A percentile compares a stretch with the other conserved stretches of the same genome.
Evolutionary conservation across 371 early-diverging fungal genomes (phyloP).

Genomic region (Haplosporangium sp.): DNA sequence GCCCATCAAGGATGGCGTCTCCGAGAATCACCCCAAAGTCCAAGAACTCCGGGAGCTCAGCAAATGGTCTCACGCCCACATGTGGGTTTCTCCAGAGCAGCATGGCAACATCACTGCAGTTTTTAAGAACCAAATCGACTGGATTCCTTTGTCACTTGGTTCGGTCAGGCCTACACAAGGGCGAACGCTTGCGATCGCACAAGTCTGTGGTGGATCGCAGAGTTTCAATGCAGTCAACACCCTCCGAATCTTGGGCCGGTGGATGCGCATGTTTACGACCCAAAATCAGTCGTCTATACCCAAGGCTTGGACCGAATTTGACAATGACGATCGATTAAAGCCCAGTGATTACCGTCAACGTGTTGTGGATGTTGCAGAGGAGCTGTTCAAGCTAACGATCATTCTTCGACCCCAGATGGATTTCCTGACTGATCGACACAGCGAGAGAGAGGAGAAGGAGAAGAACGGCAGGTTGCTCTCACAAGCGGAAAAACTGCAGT

Average conservation of each 20-base stretch:
- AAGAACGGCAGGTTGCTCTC: slow-evolving; percentile 50
- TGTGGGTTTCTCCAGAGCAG: slow-evolving; percentile 61
- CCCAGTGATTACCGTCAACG: slow-evolving; percentile 54
- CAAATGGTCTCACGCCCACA: slow-evolving; percentile 58
- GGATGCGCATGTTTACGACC: slow-evolving; percentile 62
- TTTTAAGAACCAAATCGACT: slow-evolving; percentile 60
- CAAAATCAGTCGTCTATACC: slow-evolving; percentile 60
- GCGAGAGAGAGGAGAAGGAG: slow-evolving; percentile 56
- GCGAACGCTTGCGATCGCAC: slow-evolving; percentile 55
- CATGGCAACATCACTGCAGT: slow-evolving; percentile 57
- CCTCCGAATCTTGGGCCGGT: slow-evolving; percentile 55
- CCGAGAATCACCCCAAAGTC: slow-evolving; percentile 57
- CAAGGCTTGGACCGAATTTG: slow-evolving; percentile 62
- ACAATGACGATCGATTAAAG: slow-evolving; percentile 55
- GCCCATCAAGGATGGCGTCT: slow-evolving; percentile 57
- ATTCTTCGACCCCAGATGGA: slow-evolving; percentile 53
- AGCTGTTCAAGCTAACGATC: slow-evolving; percentile 55
- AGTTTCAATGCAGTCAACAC: slow-evolving; percentile 61
- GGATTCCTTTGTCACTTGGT: slow-evolving; percentile 57
- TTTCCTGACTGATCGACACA: slow-evolving; percentile 54
- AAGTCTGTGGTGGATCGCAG: slow-evolving; percentile 60
- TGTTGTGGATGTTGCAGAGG: slow-evolving; percentile 60
- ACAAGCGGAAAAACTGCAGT: slow-evolving; percentile 47
- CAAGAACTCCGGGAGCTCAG: slow-evolving; percentile 57
- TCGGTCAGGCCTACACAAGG: slow-evolving; percentile 59